Base-by-base conservation (phyloP, 805 yeast species). In the Grigorovia transvaalensis region DNA sequence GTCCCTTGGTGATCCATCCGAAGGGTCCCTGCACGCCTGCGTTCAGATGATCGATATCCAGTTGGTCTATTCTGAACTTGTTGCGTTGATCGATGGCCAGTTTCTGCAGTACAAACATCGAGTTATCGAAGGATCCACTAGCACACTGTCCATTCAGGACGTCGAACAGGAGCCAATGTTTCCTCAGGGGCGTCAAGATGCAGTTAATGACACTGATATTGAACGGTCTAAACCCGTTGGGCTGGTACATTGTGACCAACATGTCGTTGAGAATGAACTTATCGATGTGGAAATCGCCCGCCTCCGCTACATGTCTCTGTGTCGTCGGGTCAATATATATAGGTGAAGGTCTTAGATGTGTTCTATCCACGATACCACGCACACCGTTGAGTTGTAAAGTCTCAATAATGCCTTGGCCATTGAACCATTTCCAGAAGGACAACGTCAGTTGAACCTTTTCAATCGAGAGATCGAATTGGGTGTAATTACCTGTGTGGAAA, bases 1-100 rank as follows among this genome's bases (percentile, higher is more conserved):
- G 81, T 13, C 99, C 99, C 55, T 79, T 77, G 6, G 88, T 81
- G 51, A 93, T 91, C 99, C 99, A 93, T 7, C 98, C 97, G 68
- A 93, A 88, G 12, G 98, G 96, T 0, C 99, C 99, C 51, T 82
- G 82, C 52, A 87, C 77, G 0, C 97, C 98, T 1, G 87, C 79
- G 63, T 93, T 93, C 53, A 93, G 70, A 68, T 93, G 98, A 58
- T 91, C 96, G 42, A 93, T 78, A 62, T 81, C 83, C 51, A 93
- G 77, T 30, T 88, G 82, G 64, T 93, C 98, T 41, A 90, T 84
- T 48, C 98, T 72, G 55, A 88, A 74, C 45, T 38, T 96, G 74
- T 1, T 91, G n/a, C 13, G 29, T 17, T 59, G 35, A 57, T 66
- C 44, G 51, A 48, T 33, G 46, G 42, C 17, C 59, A 23, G 45